Conservation (phyloP, 2,329 filamentous ascomycete genomes). For the Epicoccum sorghinum region DNA sequence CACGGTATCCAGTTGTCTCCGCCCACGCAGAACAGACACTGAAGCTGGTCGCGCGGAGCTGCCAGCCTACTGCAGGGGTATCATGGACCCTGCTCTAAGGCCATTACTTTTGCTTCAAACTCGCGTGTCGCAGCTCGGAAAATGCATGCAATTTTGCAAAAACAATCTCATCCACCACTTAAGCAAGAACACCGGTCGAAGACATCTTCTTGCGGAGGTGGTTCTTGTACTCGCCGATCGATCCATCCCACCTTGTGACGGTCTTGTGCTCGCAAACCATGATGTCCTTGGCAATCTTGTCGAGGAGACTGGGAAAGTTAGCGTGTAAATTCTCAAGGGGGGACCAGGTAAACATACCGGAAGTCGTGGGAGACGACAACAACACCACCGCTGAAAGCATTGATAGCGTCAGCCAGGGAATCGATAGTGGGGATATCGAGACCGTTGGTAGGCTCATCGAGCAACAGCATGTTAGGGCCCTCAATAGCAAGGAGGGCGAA, state of each 20-base stretch:
- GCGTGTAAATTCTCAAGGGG: conserved; percentile 18
- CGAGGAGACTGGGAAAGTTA: conserved; percentile 74
- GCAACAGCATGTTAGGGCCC: conserved; percentile 92
- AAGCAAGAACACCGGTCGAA: conserved; percentile 78
- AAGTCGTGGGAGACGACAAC: conserved; percentile 99
- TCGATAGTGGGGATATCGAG: conserved; percentile 99
- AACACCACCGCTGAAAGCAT: conserved; percentile 93
- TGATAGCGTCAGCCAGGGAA: conserved; percentile 95
- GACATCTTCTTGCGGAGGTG: conserved; percentile 99
- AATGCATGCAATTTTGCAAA: conserved; percentile 35
- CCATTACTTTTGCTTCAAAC: conserved; percentile 38
- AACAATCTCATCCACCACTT: conserved; percentile 42
- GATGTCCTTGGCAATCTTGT: conserved; percentile 99
- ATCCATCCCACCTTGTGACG: conserved; percentile 85
- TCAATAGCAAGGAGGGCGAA: conserved; percentile 97
- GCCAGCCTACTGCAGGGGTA: conserved; percentile 42
- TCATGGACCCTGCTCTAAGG: conserved; percentile 38
- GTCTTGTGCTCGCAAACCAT: conserved; percentile 99
- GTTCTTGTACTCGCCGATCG: conserved; percentile 96
- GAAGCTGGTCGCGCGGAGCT: conserved; percentile 44
- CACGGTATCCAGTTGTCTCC: conserved; percentile 44
- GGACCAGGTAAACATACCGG: conserved; percentile 66
- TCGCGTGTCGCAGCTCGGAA: conserved; percentile 32
- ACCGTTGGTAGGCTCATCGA: conserved; percentile 99
- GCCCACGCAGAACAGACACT: conserved; percentile 35